Evolutionary conservation across 139 green algal species (phyloP), one percentile per base, ranked within the genome.

Genomic region (Haematococcus lacustris): DNA sequence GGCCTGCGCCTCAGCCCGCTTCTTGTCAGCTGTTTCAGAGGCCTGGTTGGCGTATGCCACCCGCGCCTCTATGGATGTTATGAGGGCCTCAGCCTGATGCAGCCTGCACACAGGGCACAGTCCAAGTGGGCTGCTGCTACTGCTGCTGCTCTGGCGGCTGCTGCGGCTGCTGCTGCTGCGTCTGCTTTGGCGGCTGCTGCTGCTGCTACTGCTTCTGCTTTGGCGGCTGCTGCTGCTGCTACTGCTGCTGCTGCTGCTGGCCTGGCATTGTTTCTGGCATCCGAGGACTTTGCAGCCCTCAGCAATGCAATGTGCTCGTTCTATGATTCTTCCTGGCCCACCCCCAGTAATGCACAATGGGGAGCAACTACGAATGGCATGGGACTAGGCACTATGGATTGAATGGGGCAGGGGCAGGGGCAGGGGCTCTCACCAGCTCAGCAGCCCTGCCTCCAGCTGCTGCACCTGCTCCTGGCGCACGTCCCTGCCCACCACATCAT

Each of bases 401-500:
- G 47, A 13, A 57, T n/a, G 21, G 47, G 47, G 17, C 21, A 21
- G 13, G 13, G 47, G 13, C 13, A 57, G 47, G 47, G 47, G 13
- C 21, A n/a, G 17, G 17, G 53, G 17, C 33, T 4, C 76, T 9
- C 66, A 91, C 89, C 90, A 95, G 17, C 51, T 76, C 23, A 40
- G 61, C 34, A 95, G 73, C 0, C 82, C 73, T 0, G 51, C 71
- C 1, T 76, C 76, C 9, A 93, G 67, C 3, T 68, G 62, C 0
- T 60, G 51, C 65, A 92, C 53, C 34, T 89, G 53, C 32, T 84
- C 74, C 2, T 80, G 78, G 33, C 76, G 78, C 51, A 93, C 80
- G 60, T 94, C 91, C 2, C 87, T 78, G 0, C 78, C 79, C 1
- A 84, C 73, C 7, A 80, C 82, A 26, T 87, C 68, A 61, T 88